Evolutionary conservation across 345 rosid genomes (phyloP), one percentile per base, ranked within the genome.

Genomic region (Hypericum androsaemum): DNA sequence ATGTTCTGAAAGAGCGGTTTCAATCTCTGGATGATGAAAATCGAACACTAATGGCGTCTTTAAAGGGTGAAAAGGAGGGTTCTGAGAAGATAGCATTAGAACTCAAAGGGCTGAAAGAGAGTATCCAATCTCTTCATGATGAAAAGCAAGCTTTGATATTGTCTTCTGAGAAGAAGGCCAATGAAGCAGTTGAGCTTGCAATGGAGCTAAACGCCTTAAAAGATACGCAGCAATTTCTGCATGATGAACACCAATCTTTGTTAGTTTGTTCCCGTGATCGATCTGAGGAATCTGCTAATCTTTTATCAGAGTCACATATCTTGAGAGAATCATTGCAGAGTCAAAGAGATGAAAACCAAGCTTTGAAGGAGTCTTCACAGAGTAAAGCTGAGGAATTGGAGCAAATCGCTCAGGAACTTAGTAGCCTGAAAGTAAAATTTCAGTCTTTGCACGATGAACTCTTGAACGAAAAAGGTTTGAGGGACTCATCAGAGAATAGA

Each of bases 381-480:
- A 4, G 32, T 22, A 22, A 22, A 22, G 32, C 32, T 22, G 32
- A 22, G 4, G 32, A 22, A 22, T 22, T 22, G 32, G 32, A 22
- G 32, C 32, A 22, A 22, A 22, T 22, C 32, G 32, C 32, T 22
- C 32, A 22, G 32, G 32, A 22, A 22, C 32, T 22, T 22, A 22
- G 32, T 22, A 4, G 32, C 32, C 1, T 22, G 32, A 22, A 22
- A 22, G 32, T 22, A 36, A 61, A 52, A 22, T 50, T 75, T 41
- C 58, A 37, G 43, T 61, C 67, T 47, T 44, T 55, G 55, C 66
- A 69, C 38, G 71, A 62, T 38, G 80, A 87, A 61, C 57, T 85
- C 56, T 51, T 50, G 39, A 55, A 57, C 22, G 95, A 81, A 74
- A 79, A 66, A 81, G 69, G 71, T 63, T 64, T 64, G 65, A 71